A percentile compares a stretch with the other conserved stretches of the same genome.
Conservation (phyloP, 2,329 filamentous ascomycete genomes). For the Colletotrichum simmondsii region DNA sequence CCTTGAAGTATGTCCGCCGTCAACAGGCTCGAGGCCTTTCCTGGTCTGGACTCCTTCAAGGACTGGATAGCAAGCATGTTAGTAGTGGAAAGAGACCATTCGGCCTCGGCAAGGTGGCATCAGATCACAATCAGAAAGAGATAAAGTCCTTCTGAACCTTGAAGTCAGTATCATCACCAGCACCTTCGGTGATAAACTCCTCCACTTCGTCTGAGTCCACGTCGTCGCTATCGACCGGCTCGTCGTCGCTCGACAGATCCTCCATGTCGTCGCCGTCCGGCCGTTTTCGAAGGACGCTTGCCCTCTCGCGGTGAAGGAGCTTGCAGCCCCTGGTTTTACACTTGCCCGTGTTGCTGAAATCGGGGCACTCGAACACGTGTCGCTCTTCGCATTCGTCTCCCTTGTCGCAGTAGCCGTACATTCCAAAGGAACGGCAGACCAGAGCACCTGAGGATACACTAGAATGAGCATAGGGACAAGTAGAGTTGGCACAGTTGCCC, state of each 20-base stretch:
- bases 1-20: neutral
- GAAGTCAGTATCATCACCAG: conserved; percentile 65
- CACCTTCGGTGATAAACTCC: conserved; percentile 69
- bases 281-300: conserved; percentile 80
- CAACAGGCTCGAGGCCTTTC: neutral
- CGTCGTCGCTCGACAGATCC: conserved; percentile 84
- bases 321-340: conserved; percentile 87
- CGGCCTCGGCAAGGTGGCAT: conserved; percentile 24
- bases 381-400: conserved; percentile 82
- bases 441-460: conserved; percentile 79
- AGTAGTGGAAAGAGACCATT: conserved; percentile 11
- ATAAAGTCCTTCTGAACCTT: conserved; percentile 71
- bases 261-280: conserved; percentile 64
- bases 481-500: conserved; percentile 87
- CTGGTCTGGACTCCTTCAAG: conserved; percentile 1
- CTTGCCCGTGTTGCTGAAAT: conserved; percentile 89
- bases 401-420: conserved; percentile 88
- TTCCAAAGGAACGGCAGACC: conserved; percentile 87
- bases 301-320: conserved; percentile 87
- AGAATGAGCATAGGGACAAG: conserved; percentile 89
- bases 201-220: conserved; percentile 81
- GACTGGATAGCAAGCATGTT: conserved; percentile 34
- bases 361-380: conserved; percentile 93
- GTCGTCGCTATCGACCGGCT: conserved; percentile 78
- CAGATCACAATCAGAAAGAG: conserved; percentile 44